phyloP scores from a whole-genome alignment of 169 alveolate species.

The Eimeria falciformis region DNA sequence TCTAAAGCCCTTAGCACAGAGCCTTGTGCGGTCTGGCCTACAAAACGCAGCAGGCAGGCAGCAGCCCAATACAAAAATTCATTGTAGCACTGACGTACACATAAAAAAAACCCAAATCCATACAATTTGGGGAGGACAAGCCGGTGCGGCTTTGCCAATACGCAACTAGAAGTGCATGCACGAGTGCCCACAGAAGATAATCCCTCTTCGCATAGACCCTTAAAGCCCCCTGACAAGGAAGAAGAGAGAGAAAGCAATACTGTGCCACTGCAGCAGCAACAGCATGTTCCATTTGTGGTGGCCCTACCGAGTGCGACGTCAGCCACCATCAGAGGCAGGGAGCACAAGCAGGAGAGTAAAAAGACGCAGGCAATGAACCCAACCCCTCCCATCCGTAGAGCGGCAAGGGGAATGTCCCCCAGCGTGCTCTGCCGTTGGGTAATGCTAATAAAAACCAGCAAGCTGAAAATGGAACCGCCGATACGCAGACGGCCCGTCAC shows the following conservation, averaged over 20 bases:
- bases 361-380: slow-evolving; percentile 6
- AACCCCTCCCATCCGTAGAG: slow-evolving; percentile 35
- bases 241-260: no score
- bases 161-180: no score
- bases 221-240: no score
- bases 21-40: slow-evolving; percentile 39
- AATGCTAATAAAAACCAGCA: slow-evolving; percentile 19
- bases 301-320: slow-evolving; percentile 36
- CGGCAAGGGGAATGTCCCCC: slow-evolving; percentile 31
- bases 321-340: slow-evolving; percentile 29
- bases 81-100: no score
- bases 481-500: slow-evolving; percentile 46
- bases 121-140: background rate
- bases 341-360: background rate
- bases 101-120: no score
- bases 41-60: no score
- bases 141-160: background rate
- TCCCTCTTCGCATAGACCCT: no score
- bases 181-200: no score
- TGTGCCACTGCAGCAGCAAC: no score
- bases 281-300: no score
- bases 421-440: slow-evolving; percentile 54
- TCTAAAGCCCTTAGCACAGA: background rate
- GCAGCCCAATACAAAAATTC: background rate
- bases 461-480: slow-evolving; percentile 10